phyloP scores from a whole-genome alignment of 345 rosid genomes.

The Cochlearia excelsa region DNA sequence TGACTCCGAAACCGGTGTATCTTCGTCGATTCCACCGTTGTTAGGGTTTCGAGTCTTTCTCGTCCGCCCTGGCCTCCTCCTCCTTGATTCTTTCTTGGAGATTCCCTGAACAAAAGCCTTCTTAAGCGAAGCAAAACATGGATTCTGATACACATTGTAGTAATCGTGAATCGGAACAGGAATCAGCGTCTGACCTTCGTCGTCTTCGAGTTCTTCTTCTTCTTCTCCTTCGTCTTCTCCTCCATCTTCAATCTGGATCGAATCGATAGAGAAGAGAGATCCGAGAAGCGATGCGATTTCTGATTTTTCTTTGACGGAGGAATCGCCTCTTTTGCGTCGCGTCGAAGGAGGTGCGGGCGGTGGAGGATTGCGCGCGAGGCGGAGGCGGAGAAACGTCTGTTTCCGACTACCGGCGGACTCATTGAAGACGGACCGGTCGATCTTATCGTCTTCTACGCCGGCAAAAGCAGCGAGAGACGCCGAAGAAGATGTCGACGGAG shows the following conservation, averaged over 20 bases:
- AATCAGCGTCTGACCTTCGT: slow-evolving; percentile 37
- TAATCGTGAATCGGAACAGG: slow-evolving; percentile 39
- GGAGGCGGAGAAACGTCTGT: slow-evolving; percentile 88
- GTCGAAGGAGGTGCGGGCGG: slow-evolving; percentile 31
- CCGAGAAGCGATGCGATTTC: slow-evolving; percentile 48
- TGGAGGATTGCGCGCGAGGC: slow-evolving; percentile 55
- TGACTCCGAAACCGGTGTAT: slow-evolving; percentile 9
- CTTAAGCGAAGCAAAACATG: slow-evolving; percentile 17
- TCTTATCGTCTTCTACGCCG: slow-evolving; percentile 50
- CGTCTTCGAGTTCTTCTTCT: slow-evolving; percentile 11
- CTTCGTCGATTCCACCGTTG: slow-evolving; percentile 24
- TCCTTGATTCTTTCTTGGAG: slow-evolving; percentile 33
- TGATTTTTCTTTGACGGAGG: slow-evolving; percentile 48
- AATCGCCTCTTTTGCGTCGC: slow-evolving; percentile 29
- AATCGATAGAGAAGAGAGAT: slow-evolving; percentile 53
- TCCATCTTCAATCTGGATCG: slow-evolving; percentile 25
- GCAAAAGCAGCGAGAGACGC: slow-evolving; percentile 36
- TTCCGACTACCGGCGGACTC: slow-evolving; percentile 95
- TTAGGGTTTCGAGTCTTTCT: slow-evolving; percentile 39
- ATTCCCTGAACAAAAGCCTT: slow-evolving; percentile 33
- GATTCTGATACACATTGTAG: slow-evolving; percentile 24
- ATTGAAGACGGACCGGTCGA: slow-evolving; percentile 87
- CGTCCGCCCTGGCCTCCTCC: slow-evolving; percentile 77
- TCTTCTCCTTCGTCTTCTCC: slow-evolving; percentile 28
- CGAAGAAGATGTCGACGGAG: slow-evolving; percentile 47